Evolutionary conservation across 768 basidiomycete genomes (phyloP).

Genomic region (Dacryopinax primogenitus): DNA sequence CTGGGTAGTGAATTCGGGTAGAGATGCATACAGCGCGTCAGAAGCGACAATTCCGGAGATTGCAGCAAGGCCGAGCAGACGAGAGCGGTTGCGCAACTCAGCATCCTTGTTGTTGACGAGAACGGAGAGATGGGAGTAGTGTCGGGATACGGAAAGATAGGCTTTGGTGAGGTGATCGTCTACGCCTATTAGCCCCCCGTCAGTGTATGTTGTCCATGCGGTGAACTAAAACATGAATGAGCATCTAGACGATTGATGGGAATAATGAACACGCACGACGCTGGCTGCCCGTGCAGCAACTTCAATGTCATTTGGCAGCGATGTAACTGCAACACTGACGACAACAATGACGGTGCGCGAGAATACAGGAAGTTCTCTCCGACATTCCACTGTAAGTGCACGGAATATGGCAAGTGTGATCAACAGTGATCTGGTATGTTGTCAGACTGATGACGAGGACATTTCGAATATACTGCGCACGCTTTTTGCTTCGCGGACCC

Average conservation of each 20-base stretch:
- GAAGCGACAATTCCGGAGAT: constrained; percentile 69
- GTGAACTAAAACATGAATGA: constrained; percentile 46
- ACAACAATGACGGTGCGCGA: constrained; percentile 56
- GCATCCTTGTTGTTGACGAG: constrained; percentile 41
- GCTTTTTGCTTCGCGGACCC: constrained; percentile 70
- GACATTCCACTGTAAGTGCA: constrained; percentile 73
- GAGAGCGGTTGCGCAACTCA: constrained; percentile 70
- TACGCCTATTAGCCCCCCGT: constrained; percentile 68
- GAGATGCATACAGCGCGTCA: constrained; percentile 65
- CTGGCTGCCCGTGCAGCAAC: constrained; percentile 64
- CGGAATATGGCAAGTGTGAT: constrained; percentile 74
- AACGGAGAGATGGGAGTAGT: constrained; percentile 51
- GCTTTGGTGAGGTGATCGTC: constrained; percentile 55
- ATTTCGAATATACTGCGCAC: constrained; percentile 37
- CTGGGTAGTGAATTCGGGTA: constrained; percentile 59
- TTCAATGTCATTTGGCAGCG: constrained; percentile 46
- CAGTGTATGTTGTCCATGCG: constrained; percentile 84
- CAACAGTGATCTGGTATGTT: constrained; percentile 47
- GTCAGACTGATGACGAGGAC: background rate
- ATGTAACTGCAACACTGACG: constrained; percentile 42
- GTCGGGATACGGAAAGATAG: constrained; percentile 54
- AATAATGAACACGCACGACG: constrained; percentile 42
- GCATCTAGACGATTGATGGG: constrained; percentile 5
- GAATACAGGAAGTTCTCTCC: constrained; percentile 64
- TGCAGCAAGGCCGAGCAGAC: constrained; percentile 75